Conservation (phyloP, 2,329 filamentous ascomycete species). For the Arthrobotrys megalospora region DNA sequence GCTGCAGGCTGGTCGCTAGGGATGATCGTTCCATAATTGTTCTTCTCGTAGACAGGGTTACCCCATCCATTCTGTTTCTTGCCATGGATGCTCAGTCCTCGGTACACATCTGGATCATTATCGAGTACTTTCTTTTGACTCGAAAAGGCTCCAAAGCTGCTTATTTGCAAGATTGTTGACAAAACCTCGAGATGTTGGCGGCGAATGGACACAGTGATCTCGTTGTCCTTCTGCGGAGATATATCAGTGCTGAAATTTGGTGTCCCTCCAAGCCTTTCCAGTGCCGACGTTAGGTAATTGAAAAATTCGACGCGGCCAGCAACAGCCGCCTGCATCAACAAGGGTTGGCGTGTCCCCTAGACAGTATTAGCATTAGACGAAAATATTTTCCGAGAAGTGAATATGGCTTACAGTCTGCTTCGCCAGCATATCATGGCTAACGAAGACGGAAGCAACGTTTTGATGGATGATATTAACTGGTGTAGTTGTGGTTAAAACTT, state of each 20-base stretch:
- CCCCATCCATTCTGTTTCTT: conserved; percentile 83
- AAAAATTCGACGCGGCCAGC: not conserved
- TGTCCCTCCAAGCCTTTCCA: not conserved
- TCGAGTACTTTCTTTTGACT: conserved; percentile 26
- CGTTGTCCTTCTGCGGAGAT: not conserved
- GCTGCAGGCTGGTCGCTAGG: not conserved
- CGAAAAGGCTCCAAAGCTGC: not conserved
- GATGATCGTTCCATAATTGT: not conserved
- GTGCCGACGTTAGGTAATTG: not conserved
- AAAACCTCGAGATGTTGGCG: not conserved
- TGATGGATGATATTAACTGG: not conserved
- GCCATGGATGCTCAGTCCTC: conserved; percentile 82
- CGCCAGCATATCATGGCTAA: not conserved
- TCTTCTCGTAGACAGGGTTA: conserved; percentile 74
- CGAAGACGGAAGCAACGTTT: not conserved
- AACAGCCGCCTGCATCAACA: not conserved
- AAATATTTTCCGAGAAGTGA: not conserved
- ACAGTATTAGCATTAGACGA: not conserved
- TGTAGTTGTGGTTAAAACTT: not conserved
- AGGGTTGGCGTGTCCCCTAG: not conserved
- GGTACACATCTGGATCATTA: conserved; percentile 77
- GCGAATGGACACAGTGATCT: not conserved
- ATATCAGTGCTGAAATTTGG: not conserved
- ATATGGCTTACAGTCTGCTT: not conserved
- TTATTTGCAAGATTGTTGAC: not conserved